Evolutionary conservation across 179 eudicot genomes (phyloP), one percentile per base, ranked within the genome.

Genomic region (Silene noctiflora): DNA sequence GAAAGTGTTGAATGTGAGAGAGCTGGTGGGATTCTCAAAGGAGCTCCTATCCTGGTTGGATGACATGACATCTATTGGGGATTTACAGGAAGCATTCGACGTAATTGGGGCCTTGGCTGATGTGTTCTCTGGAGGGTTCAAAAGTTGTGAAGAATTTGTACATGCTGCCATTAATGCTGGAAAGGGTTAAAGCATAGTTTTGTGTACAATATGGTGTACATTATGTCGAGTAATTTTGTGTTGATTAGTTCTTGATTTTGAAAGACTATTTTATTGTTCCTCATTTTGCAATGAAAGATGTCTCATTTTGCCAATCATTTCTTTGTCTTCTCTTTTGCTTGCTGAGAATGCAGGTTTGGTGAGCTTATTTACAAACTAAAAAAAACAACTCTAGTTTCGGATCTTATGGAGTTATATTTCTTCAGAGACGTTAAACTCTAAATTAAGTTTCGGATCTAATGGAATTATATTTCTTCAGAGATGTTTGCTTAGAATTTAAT

Each of bases 61-160:
- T 14, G 98, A 93, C 24, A 85, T 90, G 81, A 80, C 77, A 53
- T 85, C 92, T 24, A 87, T 87, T 16, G 71, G 83, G 3, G 93
- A 91, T 85, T 78, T 95, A 70, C 99, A 88, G 84, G 99, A 93
- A 81, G 92, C 99, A 3, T 95, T 95, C 25, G 98, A 95, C 53
- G 76, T 91, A 7, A 87, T 91, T 53, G 99, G 98, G 22, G 91
- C 89, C 27, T 84, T 95, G 69, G 76, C 85, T 4, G 99, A 95
- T 83, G 99, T 91, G 59, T 71, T 93, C 1, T 87, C 95, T 3
- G 85, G 85, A 59, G 97, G 93, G 25, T 80, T 80, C 58, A 66
- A 85, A 10, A 85, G 82, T 65, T 95, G 99, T 58, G 97, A 95
- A 81, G 99, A 95, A 20, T 95, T 93, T 56, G 97, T 93, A 63